These are phyloP conservation scores for Colletotrichum sojae DNA, from an alignment of 2,329 filamentous ascomycete species.

Conservation along the genomic window DNA sequence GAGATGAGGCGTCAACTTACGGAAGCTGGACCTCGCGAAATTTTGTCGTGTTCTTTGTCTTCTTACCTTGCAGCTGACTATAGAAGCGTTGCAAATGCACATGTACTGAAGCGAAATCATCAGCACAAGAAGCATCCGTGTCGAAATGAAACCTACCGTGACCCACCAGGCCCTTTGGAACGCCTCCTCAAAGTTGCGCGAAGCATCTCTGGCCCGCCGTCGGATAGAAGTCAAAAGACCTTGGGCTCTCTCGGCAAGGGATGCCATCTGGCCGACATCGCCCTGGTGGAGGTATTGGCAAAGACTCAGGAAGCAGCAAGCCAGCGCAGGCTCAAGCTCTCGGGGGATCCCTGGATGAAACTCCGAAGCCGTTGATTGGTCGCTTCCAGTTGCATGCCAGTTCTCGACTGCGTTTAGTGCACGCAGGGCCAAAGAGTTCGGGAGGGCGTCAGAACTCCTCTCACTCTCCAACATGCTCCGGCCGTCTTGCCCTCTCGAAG, in stretches of 20 bases:
- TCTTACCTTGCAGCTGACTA: neutral
- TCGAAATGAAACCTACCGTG: neutral
- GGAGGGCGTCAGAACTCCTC: too few relatives aligned
- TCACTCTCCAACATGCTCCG: neutral
- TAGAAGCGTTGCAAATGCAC: neutral
- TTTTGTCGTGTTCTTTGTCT: too few relatives aligned
- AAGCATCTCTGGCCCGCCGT: too few relatives aligned
- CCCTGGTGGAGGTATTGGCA: neutral
- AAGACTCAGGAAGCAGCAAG: neutral
- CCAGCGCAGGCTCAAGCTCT: neutral
- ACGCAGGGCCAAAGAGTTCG: neutral
- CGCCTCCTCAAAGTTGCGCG: neutral
- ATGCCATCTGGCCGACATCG: neutral
- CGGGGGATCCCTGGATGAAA: neutral
- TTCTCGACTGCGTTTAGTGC: neutral
- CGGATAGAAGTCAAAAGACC: neutral
- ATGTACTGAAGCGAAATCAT: neutral
- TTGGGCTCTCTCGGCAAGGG: neutral
- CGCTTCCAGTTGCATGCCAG: too few relatives aligned
- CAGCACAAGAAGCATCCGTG: too few relatives aligned
- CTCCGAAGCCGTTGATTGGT: too few relatives aligned
- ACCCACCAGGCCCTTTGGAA: constrained; percentile 8
- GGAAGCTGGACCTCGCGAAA: too few relatives aligned
- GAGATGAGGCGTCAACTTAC: too few relatives aligned
- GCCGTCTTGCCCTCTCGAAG: too few relatives aligned